Conservation (phyloP, 805 yeast species). For the Ogataea zsoltii region DNA sequence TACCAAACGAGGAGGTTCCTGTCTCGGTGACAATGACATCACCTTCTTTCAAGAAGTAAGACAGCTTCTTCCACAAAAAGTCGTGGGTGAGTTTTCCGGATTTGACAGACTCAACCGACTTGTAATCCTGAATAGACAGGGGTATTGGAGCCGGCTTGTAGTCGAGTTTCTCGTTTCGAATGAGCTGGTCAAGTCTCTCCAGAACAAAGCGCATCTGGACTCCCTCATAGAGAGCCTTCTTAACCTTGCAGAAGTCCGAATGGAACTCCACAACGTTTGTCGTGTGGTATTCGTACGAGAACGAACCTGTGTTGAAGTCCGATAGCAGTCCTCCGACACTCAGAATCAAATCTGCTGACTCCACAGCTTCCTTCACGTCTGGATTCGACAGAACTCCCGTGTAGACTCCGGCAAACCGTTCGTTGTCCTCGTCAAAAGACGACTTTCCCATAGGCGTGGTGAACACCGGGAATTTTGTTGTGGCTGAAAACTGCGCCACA, state of each 20-base stretch:
- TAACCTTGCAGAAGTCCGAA: conserved; percentile 71
- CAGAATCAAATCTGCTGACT: conserved; percentile 69
- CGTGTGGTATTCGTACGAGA: conserved; percentile 73
- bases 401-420: conserved; percentile 81
- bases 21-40: conserved; percentile 71
- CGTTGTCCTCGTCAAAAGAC: conserved; percentile 67
- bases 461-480: conserved; percentile 77
- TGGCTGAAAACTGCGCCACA: conserved; percentile 59
- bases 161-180: conserved; percentile 35
- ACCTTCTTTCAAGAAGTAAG: conserved; percentile 63
- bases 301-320: conserved; percentile 89
- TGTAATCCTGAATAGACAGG: conserved; percentile 35
- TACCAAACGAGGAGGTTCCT: conserved; percentile 76
- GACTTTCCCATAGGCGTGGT: conserved; percentile 93
- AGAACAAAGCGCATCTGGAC: conserved; percentile 66
- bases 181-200: conserved; percentile 40
- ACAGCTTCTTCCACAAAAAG: conserved; percentile 67
- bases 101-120: conserved; percentile 46
- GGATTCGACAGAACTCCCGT: conserved; percentile 80
- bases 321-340: conserved; percentile 83
- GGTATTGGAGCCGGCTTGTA: conserved; percentile 61
- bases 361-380: conserved; percentile 70
- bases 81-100: conserved; percentile 54
- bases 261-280: conserved; percentile 77
- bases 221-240: conserved; percentile 68